Base-by-base conservation (phyloP, 2,329 filamentous ascomycete species). In the Cordyceps militaris region DNA sequence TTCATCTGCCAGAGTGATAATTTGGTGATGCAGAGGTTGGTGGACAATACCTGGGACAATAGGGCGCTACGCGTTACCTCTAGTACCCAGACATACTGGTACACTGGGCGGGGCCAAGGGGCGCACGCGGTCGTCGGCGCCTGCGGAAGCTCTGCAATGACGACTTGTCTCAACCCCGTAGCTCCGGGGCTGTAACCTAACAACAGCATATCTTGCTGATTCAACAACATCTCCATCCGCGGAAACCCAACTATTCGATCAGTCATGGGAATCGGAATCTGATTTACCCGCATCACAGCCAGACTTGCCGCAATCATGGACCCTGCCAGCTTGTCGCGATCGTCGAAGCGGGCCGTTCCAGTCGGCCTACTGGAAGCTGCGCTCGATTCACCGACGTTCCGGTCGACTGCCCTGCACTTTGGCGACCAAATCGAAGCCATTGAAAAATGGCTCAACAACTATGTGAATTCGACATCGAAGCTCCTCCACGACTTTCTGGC, bases 301-400 rank as follows among this genome's bases (percentile, higher is more conserved):
- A 67, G 66, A 60, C 59, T 62, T 43, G 61, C 61, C 36, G 60
- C 62, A 21, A 55, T 43, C 59, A 63, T 62, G 61, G 60, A 61
- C 62, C 43, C 61, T 44, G 61, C 62, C 28, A 44, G 61, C 16
- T 52, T 62, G 43, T 49, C 61, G 38, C 62, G 63, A 58, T 59
- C 65, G 14, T 57, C 61, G 36, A 64, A 64, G 61, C 74, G 77
- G 36, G 73, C 76, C 32, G 78, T 84, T 59, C 91, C 94, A 46
- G 92, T 97, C 36, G 86, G 86, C 61, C 81, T 97, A 65, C 94
- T 93, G 75, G 94, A 99, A 81, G 94, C 94, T 52, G 89, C 91
- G 21, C 88, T 97, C 75, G 94, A 99, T 74, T 97, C 92, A 40
- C 94, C 94, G 26, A 95, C 92, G 36, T 97, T 97, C 72, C 90